These are phyloP conservation scores for Dictyostelium purpureum DNA, from an alignment of 78 protist genomes.

Conservation along the genomic window DNA sequence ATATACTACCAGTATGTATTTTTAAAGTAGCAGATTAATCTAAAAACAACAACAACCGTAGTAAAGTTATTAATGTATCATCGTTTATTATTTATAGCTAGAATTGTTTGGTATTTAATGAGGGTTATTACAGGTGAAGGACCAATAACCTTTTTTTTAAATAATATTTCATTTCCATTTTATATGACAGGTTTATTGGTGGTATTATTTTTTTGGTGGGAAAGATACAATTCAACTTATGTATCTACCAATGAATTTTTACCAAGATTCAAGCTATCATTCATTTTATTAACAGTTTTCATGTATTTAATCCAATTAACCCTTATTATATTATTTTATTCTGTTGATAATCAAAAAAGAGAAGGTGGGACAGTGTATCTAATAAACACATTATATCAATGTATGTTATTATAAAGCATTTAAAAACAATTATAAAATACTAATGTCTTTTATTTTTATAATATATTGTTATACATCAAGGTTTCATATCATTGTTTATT, in stretches of 20 bases:
- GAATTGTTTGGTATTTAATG: conserved; percentile 45
- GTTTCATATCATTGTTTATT: conserved; percentile 21
- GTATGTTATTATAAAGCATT: background rate
- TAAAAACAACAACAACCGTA: background rate
- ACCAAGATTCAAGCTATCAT: conserved; percentile 2
- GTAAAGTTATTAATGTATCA: too few relatives aligned
- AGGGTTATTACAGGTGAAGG: conserved; percentile 23
- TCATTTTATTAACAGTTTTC: background rate
- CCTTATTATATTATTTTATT: conserved; percentile 19
- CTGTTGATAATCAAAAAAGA: conserved; percentile 5
- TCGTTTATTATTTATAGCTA: background rate
- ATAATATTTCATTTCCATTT: conserved; percentile 44
- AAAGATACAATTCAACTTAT: conserved; percentile 48
- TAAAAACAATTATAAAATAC: background rate
- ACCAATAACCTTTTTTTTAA: conserved; percentile 41
- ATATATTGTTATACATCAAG: background rate
- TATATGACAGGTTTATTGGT: conserved; percentile 48
- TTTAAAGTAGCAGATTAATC: background rate
- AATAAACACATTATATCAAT: conserved; percentile 6
- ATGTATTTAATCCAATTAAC: background rate
- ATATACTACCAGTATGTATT: background rate
- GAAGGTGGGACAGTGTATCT: conserved; percentile 25
- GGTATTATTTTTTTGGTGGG: conserved; percentile 53
- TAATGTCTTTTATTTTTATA: background rate
- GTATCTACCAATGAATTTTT: conserved; percentile 22